These are phyloP conservation scores for Gastrodia elata DNA, from an alignment of 106 monocot genomes.

Conservation along the genomic window DNA sequence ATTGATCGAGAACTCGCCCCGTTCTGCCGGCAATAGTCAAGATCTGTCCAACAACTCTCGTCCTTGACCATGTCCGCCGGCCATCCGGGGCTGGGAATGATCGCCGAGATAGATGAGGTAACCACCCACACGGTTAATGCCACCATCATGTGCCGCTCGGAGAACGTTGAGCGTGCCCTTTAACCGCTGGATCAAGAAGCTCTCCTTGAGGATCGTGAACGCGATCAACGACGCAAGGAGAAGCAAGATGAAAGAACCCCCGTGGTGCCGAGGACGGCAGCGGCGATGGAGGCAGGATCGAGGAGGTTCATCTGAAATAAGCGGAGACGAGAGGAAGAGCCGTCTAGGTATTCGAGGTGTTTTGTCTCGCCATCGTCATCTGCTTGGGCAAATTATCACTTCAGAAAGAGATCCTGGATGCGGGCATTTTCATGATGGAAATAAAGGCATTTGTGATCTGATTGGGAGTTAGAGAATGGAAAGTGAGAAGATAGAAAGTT, in stretches of 20 bases:
- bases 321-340: conserved; percentile 24
- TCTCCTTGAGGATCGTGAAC: conserved; percentile 66
- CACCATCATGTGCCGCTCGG: conserved; percentile 55
- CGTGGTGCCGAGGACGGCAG: conserved; percentile 32
- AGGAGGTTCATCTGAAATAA: conserved; percentile 59
- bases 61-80: conserved; percentile 50
- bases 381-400: conserved; percentile 8
- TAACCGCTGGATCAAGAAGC: conserved; percentile 78
- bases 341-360: conserved; percentile 43
- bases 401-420: neutral
- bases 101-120: conserved; percentile 80
- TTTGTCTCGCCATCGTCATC: conserved; percentile 64
- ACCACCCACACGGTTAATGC: conserved; percentile 69
- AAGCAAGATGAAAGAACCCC: conserved; percentile 67
- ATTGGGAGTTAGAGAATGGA: neutral
- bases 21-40: conserved; percentile 72
- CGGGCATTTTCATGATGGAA: too few species aligned
- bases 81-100: conserved; percentile 69
- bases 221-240: conserved; percentile 53
- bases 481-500: neutral
- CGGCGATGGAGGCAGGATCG: conserved; percentile 31
- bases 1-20: conserved; percentile 24
- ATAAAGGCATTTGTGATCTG: neutral
- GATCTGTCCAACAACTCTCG: conserved; percentile 82
- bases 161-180: conserved; percentile 91